These are phyloP conservation scores for Pilasporangium apinafurcum DNA, from an alignment of 352 stramenopile genomes.

Conservation along the genomic window DNA sequence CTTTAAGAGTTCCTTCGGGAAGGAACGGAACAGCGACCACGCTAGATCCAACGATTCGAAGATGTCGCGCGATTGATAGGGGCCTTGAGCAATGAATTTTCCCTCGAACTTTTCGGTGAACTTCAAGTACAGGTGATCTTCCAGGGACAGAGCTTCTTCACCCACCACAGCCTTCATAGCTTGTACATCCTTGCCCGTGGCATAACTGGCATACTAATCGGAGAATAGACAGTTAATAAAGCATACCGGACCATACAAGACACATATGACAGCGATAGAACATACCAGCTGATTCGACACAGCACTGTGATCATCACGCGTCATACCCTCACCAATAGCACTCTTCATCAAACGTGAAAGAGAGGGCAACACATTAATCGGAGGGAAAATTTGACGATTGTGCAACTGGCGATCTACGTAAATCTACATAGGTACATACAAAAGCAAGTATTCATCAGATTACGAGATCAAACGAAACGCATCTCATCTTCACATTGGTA, in stretches of 20 bases:
- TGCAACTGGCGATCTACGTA: constrained; percentile 98
- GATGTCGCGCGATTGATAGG: constrained; percentile 97
- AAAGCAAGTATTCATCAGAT: neutral
- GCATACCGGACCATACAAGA: constrained; percentile 27
- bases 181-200: constrained; percentile 96
- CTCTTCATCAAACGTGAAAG: constrained; percentile 99
- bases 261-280: constrained; percentile 9
- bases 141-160: constrained; percentile 98
- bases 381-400: constrained; percentile 98
- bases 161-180: constrained; percentile 99
- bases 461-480: neutral
- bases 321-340: constrained; percentile 99
- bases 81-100: constrained; percentile 97
- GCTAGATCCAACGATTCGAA: constrained; percentile 98
- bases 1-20: constrained; percentile 99
- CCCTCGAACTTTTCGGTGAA: constrained; percentile 99
- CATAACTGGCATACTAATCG: constrained; percentile 77
- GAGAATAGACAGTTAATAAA: constrained; percentile 4
- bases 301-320: constrained; percentile 95
- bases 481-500: constrained; percentile 6
- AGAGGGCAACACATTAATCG: constrained; percentile 99
- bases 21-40: constrained; percentile 98
- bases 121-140: constrained; percentile 99
- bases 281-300: constrained; percentile 99
- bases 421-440: constrained; percentile 55